Evolutionary conservation across 768 basidiomycete genomes (phyloP).

Genomic region (Hemileccinum impolitum): DNA sequence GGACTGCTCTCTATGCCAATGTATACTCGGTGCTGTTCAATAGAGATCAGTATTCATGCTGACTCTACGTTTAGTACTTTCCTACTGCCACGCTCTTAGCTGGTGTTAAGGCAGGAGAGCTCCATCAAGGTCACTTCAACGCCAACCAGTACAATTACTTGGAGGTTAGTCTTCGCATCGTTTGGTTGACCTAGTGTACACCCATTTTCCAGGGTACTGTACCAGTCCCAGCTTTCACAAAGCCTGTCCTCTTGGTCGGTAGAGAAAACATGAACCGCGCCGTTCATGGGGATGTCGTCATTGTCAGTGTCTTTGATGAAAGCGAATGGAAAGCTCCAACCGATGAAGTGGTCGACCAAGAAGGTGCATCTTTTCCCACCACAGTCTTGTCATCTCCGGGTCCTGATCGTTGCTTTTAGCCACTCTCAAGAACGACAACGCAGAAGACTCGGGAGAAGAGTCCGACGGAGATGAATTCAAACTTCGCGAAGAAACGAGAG

Average conservation of each 20-base stretch:
- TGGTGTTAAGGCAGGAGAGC: constrained; percentile 78
- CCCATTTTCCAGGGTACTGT: constrained; percentile 66
- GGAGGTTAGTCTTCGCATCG: constrained; percentile 50
- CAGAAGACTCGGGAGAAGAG: constrained; percentile 68
- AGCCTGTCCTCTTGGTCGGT: constrained; percentile 81
- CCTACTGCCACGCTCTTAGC: constrained; percentile 67
- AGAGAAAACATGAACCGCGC: constrained; percentile 95
- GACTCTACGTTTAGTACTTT: constrained; percentile 58
- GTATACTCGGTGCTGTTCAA: constrained; percentile 37
- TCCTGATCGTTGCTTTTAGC: constrained; percentile 40
- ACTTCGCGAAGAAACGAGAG: constrained; percentile 44
- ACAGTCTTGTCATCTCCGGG: neutral
- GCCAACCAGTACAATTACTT: constrained; percentile 95
- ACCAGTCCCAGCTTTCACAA: constrained; percentile 64
- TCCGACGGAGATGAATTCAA: constrained; percentile 38
- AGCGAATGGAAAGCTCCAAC: constrained; percentile 89
- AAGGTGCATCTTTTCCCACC: constrained; percentile 47
- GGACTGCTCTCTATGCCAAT: constrained; percentile 70
- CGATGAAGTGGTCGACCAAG: constrained; percentile 93
- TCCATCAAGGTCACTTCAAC: constrained; percentile 93
- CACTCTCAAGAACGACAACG: constrained; percentile 83
- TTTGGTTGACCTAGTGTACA: neutral
- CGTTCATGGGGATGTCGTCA: constrained; percentile 90
- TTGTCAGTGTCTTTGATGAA: constrained; percentile 82
- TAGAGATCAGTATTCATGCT: neutral